Conservation (phyloP, 2,329 filamentous ascomycete species). For the Aspergillus pseudonomiae region DNA sequence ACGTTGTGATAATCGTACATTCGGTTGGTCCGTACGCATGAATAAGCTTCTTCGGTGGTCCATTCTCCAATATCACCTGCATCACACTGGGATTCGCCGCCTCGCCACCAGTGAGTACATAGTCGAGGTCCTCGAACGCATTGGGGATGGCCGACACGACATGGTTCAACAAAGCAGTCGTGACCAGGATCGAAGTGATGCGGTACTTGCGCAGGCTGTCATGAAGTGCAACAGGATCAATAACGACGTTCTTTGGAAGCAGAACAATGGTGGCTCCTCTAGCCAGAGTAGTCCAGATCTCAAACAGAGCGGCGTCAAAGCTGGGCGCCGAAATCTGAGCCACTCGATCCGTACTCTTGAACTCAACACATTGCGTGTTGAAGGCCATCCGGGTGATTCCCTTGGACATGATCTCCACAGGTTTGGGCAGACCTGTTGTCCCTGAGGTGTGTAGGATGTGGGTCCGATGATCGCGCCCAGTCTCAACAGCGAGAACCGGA, state of each 20-base stretch:
- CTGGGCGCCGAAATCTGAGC: not conserved
- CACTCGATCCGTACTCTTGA: not conserved
- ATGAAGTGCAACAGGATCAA: not conserved
- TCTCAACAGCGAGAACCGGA: not conserved
- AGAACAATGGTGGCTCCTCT: not conserved
- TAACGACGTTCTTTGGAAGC: not conserved
- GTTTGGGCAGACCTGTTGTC: conserved; percentile 1
- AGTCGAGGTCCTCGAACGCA: not conserved
- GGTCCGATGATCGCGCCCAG: not conserved
- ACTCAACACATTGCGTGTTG: not conserved
- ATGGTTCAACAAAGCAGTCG: not conserved
- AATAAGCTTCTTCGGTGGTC: not conserved
- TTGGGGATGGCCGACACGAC: not conserved
- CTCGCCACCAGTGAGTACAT: not conserved
- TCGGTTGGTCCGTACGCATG: conserved; percentile 5
- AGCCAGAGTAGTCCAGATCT: conserved; percentile 2
- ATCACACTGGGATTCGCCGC: not conserved
- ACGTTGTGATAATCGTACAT: not conserved
- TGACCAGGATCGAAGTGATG: not conserved
- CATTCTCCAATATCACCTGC: not conserved
- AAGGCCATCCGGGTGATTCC: not conserved
- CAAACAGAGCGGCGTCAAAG: conserved; percentile 2
- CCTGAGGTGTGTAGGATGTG: conserved; percentile 4
- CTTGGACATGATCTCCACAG: not conserved
- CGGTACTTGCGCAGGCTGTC: not conserved